Conservation (phyloP, 1,284 basidiomycete genomes). For the Coriolopsis trogii region DNA sequence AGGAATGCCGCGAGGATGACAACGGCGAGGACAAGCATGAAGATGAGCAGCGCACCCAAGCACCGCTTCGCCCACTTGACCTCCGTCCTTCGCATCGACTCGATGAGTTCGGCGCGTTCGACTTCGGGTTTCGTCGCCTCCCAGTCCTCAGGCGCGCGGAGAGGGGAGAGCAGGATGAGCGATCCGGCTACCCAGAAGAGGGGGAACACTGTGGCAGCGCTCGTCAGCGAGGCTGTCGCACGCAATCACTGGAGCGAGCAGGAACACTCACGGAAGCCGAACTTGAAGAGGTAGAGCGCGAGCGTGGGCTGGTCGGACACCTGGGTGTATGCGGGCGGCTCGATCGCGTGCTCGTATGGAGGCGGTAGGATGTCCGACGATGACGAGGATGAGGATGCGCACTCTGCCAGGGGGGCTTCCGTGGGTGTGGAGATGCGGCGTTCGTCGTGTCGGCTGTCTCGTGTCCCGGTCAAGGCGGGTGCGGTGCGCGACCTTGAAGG, state of each 20-base stretch:
- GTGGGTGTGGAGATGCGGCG: slow-evolving; percentile 4
- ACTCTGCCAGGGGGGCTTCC: too few relatives aligned
- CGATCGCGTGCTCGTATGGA: slow-evolving; percentile 28
- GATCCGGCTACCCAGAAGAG: slow-evolving; percentile 45
- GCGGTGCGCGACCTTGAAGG: slow-evolving; percentile 20
- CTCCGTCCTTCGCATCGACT: slow-evolving; percentile 39
- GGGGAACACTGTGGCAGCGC: slow-evolving; percentile 40
- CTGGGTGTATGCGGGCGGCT: slow-evolving; percentile 28
- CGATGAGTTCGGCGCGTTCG: slow-evolving; percentile 39
- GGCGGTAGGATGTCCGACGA: slow-evolving; percentile 15
- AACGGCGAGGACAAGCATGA: slow-evolving; percentile 16
- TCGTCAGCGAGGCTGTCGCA: background rate
- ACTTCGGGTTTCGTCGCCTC: slow-evolving; percentile 38
- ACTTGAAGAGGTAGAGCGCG: slow-evolving; percentile 38
- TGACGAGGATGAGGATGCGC: too few relatives aligned
- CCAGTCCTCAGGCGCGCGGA: slow-evolving; percentile 42
- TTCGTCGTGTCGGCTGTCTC: slow-evolving; percentile 33
- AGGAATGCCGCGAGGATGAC: slow-evolving; percentile 21
- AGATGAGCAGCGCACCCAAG: slow-evolving; percentile 29
- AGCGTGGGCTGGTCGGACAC: slow-evolving; percentile 35
- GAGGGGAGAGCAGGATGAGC: slow-evolving; percentile 41
- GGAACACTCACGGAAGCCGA: slow-evolving; percentile 33
- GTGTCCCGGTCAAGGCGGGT: slow-evolving; percentile 22
- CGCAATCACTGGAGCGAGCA: background rate
- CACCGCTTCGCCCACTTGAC: slow-evolving; percentile 46